These are phyloP conservation scores for Phyllosticta capitalensis DNA, from an alignment of 2,329 filamentous ascomycete genomes.

Conservation along the genomic window DNA sequence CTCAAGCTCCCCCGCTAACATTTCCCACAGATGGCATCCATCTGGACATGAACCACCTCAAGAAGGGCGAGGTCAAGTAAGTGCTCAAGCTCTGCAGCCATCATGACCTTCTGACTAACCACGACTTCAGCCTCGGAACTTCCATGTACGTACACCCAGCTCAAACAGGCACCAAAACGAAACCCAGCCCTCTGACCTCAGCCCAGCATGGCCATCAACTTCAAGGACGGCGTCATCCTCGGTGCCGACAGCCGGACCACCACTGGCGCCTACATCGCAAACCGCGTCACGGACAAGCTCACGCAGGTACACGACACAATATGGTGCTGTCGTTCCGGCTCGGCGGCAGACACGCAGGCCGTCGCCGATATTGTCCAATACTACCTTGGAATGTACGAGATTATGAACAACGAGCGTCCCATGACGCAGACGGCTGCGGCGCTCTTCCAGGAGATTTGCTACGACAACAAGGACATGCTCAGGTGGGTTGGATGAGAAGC, in stretches of 20 bases:
- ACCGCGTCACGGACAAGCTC: constrained; percentile 98
- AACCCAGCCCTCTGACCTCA: constrained; percentile 16
- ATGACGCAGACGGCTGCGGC: constrained; percentile 92
- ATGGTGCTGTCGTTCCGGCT: constrained; percentile 98
- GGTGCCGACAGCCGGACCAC: constrained; percentile 96
- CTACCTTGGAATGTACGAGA: constrained; percentile 84
- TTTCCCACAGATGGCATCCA: constrained; percentile 87
- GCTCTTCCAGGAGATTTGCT: constrained; percentile 97
- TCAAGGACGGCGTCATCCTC: constrained; percentile 97
- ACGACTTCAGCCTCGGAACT: constrained; percentile 66
- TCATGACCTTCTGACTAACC: background rate
- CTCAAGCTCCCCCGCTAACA: constrained; percentile 17
- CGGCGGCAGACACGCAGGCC: constrained; percentile 93
- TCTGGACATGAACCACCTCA: constrained; percentile 96
- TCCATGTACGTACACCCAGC: constrained; percentile 67
- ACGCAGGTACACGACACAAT: constrained; percentile 98
- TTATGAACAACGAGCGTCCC: constrained; percentile 79
- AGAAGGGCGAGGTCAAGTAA: constrained; percentile 98
- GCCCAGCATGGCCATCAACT: constrained; percentile 91
- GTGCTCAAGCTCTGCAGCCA: constrained; percentile 27
- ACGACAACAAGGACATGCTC: constrained; percentile 89
- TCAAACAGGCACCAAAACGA: background rate
- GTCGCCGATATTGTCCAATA: constrained; percentile 98
- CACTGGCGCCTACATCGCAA: constrained; percentile 95
- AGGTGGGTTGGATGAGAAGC: constrained; percentile 51